Evolutionary conservation across 2,329 filamentous ascomycete species (phyloP).

Genomic region (Ascochyta pisi): DNA sequence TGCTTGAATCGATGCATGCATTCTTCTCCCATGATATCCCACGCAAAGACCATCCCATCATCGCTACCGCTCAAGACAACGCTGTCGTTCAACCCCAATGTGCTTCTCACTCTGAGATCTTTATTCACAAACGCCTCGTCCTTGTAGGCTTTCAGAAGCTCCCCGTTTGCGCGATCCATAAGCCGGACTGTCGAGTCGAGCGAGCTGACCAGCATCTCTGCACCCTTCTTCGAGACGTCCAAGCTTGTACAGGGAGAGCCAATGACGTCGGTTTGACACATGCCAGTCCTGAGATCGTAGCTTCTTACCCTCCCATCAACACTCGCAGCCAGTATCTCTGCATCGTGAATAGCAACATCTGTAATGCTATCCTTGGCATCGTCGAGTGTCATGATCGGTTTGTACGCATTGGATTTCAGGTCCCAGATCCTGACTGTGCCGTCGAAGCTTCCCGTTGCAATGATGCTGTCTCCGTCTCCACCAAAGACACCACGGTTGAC

Average conservation of each 20-base stretch:
- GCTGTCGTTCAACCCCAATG: slow-evolving; percentile 77
- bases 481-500: slow-evolving; percentile 83
- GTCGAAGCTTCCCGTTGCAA: slow-evolving; percentile 77
- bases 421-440: slow-evolving; percentile 75
- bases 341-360: slow-evolving; percentile 51
- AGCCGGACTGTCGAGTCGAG: slow-evolving; percentile 80
- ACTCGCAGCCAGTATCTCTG: slow-evolving; percentile 73
- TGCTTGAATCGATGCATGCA: slow-evolving; percentile 67
- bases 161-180: slow-evolving; percentile 79
- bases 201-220: slow-evolving; percentile 74
- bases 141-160: slow-evolving; percentile 74
- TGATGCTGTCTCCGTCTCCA: slow-evolving; percentile 74
- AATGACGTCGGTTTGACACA: slow-evolving; percentile 54
- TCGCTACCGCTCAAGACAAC: slow-evolving; percentile 85
- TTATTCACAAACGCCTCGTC: slow-evolving; percentile 66
- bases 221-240: slow-evolving; percentile 72
- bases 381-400: slow-evolving; percentile 73
- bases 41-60: slow-evolving; percentile 74
- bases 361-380: slow-evolving; percentile 76
- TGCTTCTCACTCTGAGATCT: slow-evolving; percentile 75
- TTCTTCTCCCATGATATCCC: slow-evolving; percentile 82
- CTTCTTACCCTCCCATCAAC: slow-evolving; percentile 82
- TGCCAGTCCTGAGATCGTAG: slow-evolving; percentile 84
- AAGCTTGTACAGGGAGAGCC: slow-evolving; percentile 75
- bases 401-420: slow-evolving; percentile 48